phyloP scores from a whole-genome alignment of 345 rosid genomes.

The Psidium guajava region DNA sequence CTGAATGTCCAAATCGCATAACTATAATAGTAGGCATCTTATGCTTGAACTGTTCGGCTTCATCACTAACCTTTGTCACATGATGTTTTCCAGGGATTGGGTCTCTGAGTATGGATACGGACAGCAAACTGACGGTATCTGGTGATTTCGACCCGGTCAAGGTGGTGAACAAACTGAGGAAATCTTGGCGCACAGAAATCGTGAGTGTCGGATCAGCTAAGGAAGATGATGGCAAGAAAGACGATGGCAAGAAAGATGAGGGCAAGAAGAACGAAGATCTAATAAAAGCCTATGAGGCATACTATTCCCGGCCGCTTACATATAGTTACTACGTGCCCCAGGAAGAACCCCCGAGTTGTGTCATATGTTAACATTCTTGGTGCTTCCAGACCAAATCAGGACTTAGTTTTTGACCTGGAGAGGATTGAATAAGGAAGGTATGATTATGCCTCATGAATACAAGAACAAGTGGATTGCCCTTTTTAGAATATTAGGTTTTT shows the following conservation, averaged over 20 bases:
- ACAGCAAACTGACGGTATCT: neutral
- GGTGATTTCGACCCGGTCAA: constrained; percentile 6
- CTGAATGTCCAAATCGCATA: neutral
- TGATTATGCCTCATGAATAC: neutral
- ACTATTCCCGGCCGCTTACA: neutral
- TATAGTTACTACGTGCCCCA: neutral
- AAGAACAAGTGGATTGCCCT: neutral
- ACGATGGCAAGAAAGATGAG: neutral
- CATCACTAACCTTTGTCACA: neutral
- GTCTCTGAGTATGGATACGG: neutral
- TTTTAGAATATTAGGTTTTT: neutral
- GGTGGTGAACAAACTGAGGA: constrained; percentile 2
- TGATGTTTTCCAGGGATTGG: neutral
- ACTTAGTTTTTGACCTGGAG: neutral
- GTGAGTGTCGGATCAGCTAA: constrained; percentile 4
- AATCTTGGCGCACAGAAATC: constrained; percentile 1
- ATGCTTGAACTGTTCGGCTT: neutral
- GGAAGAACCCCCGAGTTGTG: neutral
- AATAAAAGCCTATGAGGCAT: neutral
- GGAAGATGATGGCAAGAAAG: too few species aligned
- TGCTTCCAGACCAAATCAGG: neutral
- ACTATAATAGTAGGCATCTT: neutral
- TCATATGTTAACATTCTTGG: neutral
- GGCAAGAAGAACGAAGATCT: neutral
- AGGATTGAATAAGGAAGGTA: neutral